A percentile compares a stretch with the other conserved stretches of the same genome.
These are phyloP conservation scores for Exophiala sp. DNA, from an alignment of 2,329 filamentous ascomycete genomes.

Conservation along the genomic window DNA sequence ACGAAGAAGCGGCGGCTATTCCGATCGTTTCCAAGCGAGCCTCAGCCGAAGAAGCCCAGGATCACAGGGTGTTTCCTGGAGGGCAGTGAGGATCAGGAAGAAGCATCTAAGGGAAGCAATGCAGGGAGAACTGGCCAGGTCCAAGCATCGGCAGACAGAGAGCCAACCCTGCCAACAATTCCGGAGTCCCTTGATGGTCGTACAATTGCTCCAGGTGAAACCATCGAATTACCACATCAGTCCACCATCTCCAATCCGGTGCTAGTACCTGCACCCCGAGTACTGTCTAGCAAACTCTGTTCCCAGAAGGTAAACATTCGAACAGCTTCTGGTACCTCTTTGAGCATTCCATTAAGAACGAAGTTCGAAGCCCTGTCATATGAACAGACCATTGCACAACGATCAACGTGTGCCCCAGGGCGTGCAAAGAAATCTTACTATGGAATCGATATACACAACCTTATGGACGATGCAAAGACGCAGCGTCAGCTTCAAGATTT, in stretches of 20 bases:
- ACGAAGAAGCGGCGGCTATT: constrained; percentile 39
- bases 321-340: constrained; percentile 46
- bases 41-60: constrained; percentile 36
- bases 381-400: constrained; percentile 49
- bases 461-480: constrained; percentile 65
- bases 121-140: not conserved
- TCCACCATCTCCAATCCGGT: constrained; percentile 1
- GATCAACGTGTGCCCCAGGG: constrained; percentile 47
- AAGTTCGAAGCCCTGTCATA: constrained; percentile 40
- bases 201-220: constrained; percentile 2
- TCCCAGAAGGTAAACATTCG: constrained; percentile 34
- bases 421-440: constrained; percentile 66
- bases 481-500: constrained; percentile 43
- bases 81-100: constrained; percentile 38
- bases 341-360: constrained; percentile 40
- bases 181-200: constrained; percentile 4
- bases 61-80: constrained; percentile 40
- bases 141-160: not conserved
- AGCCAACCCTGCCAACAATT: constrained; percentile 1
- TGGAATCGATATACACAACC: constrained; percentile 80
- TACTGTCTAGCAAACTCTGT: constrained; percentile 16
- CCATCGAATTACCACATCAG: not conserved
- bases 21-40: constrained; percentile 28
- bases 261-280: constrained; percentile 15
- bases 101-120: constrained; percentile 13